These are phyloP conservation scores for Solanum sejunctum DNA, from an alignment of 257 asterid genomes.

Conservation along the genomic window DNA sequence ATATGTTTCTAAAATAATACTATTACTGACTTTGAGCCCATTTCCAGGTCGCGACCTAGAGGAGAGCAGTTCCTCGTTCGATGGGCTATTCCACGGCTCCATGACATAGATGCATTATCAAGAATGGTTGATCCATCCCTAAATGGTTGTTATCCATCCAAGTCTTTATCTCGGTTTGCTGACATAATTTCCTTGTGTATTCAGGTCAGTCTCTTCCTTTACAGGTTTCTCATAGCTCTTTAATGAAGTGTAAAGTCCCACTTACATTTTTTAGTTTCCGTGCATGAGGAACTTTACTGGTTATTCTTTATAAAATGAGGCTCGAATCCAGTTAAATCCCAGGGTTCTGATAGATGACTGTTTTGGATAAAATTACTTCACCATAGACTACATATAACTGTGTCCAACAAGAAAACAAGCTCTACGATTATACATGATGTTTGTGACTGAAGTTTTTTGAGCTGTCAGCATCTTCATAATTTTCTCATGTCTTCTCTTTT, in stretches of 20 bases:
- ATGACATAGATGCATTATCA: conserved; percentile 71
- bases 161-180: conserved; percentile 78
- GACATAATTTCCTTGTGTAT: conserved; percentile 80
- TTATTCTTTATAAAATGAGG: not conserved
- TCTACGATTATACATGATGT: not conserved
- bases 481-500: not conserved
- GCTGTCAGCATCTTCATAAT: not conserved
- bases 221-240: not conserved
- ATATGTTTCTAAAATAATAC: not conserved
- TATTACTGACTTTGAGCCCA: not conserved
- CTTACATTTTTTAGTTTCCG: not conserved
- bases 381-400: not conserved
- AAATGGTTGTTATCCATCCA: conserved; percentile 63
- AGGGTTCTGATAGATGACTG: not conserved
- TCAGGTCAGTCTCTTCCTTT: conserved; percentile 38
- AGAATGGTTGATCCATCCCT: conserved; percentile 90
- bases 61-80: conserved; percentile 73
- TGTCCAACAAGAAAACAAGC: not conserved
- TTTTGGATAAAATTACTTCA: not conserved
- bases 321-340: not conserved
- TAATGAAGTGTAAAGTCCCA: not conserved
- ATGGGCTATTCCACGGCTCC: conserved; percentile 79
- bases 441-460: not conserved
- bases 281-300: not conserved
- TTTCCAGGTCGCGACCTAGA: conserved; percentile 53